Percentiles rank a stretch among this genome's conserved stretches.
These are phyloP conservation scores for Debaryomyces sp. DNA, from an alignment of 1,139 yeast species.

Conservation along the genomic window DNA sequence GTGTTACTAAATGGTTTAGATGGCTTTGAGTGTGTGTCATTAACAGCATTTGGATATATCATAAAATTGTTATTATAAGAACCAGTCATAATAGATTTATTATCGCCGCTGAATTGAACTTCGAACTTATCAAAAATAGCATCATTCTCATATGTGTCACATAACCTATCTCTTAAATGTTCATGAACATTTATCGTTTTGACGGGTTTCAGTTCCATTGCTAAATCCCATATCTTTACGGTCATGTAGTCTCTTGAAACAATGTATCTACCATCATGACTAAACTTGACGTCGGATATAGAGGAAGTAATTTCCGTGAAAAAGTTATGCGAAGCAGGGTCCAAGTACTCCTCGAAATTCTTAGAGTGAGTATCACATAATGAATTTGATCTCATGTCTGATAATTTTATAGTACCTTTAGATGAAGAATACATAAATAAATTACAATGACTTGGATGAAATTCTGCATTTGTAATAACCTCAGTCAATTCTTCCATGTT, in stretches of 20 bases:
- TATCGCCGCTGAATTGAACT: constrained; percentile 93
- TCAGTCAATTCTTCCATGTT: constrained; percentile 99
- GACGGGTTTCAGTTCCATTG: constrained; percentile 94
- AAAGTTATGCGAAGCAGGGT: constrained; percentile 91
- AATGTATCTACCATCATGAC: constrained; percentile 90
- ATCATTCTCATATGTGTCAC: constrained; percentile 98
- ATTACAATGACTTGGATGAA: constrained; percentile 93
- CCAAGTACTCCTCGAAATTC: constrained; percentile 89
- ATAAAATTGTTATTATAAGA: constrained; percentile 95
- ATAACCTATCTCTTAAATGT: constrained; percentile 86
- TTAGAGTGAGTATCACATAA: constrained; percentile 91
- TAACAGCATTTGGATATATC: constrained; percentile 86
- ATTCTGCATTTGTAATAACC: constrained; percentile 97
- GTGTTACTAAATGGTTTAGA: constrained; percentile 4
- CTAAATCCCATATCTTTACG: constrained; percentile 97
- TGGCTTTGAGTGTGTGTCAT: constrained; percentile 19
- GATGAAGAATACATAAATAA: constrained; percentile 96
- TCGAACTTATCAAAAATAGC: constrained; percentile 98
- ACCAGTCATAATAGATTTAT: constrained; percentile 92
- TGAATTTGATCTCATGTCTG: constrained; percentile 96
- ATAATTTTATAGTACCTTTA: constrained; percentile 92
- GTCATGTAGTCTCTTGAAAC: constrained; percentile 97
- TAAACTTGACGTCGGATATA: constrained; percentile 91
- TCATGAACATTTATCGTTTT: constrained; percentile 96
- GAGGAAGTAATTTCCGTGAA: constrained; percentile 97